Conservation (phyloP, 345 rosid genomes). For the Camelina hispida region DNA sequence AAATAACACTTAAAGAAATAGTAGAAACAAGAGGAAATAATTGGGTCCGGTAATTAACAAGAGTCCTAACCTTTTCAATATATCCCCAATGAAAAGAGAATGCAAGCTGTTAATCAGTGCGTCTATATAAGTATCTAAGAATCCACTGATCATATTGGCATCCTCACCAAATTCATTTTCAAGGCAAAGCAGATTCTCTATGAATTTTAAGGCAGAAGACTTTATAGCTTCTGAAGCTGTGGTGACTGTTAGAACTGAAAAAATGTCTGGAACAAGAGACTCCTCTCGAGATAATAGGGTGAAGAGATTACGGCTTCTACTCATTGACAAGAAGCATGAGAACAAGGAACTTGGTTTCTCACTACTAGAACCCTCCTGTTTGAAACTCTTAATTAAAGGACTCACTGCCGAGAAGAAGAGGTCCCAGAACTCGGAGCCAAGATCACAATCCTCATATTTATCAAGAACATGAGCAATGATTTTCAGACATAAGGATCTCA, state of each 20-base stretch:
- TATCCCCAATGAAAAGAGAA: slow-evolving; percentile 58
- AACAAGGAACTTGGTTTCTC: slow-evolving; percentile 91
- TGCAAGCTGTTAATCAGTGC: slow-evolving; percentile 73
- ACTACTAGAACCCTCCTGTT: slow-evolving; percentile 93
- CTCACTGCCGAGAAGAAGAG: slow-evolving; percentile 75
- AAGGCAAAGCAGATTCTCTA: slow-evolving; percentile 79
- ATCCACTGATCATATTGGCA: slow-evolving; percentile 45
- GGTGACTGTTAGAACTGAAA: slow-evolving; percentile 66
- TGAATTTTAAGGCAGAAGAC: slow-evolving; percentile 69
- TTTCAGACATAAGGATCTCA: slow-evolving; percentile 83
- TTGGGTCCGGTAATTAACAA: slow-evolving; percentile 19
- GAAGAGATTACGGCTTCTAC: slow-evolving; percentile 68
- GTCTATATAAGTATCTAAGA: slow-evolving; percentile 64
- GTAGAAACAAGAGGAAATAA: slow-evolving; percentile 31
- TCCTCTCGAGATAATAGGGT: slow-evolving; percentile 64
- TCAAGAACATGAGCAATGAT: slow-evolving; percentile 70
- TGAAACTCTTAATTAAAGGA: slow-evolving; percentile 73
- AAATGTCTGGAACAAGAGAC: slow-evolving; percentile 74
- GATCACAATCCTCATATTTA: slow-evolving; percentile 78
- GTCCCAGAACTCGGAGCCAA: slow-evolving; percentile 82
- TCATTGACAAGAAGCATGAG: slow-evolving; percentile 94
- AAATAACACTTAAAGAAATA: slow-evolving; percentile 8
- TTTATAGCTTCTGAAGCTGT: slow-evolving; percentile 86
- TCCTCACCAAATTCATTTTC: slow-evolving; percentile 62
- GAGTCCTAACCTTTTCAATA: slow-evolving; percentile 64